Percentiles rank a stretch among this genome's conserved stretches.
Conservation (phyloP, 306 rosid species). For the Arachis stenosperma region DNA sequence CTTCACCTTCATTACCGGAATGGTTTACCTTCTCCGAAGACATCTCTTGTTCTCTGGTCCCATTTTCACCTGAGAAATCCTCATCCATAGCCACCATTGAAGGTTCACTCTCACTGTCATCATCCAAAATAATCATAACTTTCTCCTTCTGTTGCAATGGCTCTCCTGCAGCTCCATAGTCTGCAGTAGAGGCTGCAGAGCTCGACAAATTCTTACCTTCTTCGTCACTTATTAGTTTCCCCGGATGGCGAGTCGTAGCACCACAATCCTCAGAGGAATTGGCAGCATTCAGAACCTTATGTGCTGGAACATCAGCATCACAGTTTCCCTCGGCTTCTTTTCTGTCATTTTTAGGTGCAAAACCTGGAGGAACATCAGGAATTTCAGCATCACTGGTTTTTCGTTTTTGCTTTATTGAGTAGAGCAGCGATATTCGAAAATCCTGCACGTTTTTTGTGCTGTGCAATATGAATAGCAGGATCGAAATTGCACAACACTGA, state of each 20-base stretch:
- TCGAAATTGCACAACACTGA: background rate
- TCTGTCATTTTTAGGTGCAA: conserved; percentile 32
- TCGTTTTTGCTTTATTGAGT: background rate
- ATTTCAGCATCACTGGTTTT: background rate
- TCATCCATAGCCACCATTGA: conserved; percentile 1
- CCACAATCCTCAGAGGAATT: background rate
- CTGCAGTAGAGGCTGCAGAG: conserved; percentile 23
- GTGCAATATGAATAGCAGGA: background rate
- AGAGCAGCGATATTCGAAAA: background rate
- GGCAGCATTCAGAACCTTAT: background rate
- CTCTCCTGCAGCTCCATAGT: conserved; percentile 9
- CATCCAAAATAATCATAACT: background rate
- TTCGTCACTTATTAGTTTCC: conserved; percentile 3
- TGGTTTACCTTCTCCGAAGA: background rate
- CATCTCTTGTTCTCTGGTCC: background rate
- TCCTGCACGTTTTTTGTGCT: conserved; percentile 19
- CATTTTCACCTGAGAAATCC: conserved; percentile 21
- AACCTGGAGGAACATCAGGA: conserved; percentile 35
- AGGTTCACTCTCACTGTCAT: conserved; percentile 1
- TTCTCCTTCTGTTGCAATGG: background rate
- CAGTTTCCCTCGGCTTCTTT: background rate
- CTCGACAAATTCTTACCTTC: conserved; percentile 20
- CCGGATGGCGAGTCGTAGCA: background rate
- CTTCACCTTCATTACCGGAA: conserved; percentile 1
- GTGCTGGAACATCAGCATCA: background rate